Conservation (phyloP, 805 yeast species). For the Starmera caribaea region DNA sequence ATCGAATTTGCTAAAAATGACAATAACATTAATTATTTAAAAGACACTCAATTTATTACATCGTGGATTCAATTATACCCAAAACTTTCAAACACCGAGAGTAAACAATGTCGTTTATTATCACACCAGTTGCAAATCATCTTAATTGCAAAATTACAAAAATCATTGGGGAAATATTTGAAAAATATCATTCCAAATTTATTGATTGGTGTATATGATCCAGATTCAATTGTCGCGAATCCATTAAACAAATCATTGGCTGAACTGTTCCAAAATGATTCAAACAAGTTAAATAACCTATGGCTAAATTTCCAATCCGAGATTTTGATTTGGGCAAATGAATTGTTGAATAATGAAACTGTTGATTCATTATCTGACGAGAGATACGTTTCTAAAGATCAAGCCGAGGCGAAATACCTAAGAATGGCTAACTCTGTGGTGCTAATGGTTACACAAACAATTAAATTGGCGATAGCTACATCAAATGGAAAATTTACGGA, state of each 20-base stretch:
- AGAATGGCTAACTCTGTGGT: conserved; percentile 45
- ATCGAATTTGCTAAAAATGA: conserved; percentile 20
- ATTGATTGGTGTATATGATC: conserved; percentile 63
- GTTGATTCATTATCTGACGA: conserved; percentile 65
- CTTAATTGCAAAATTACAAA: conserved; percentile 41
- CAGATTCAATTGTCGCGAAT: conserved; percentile 50
- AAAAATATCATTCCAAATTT: conserved; percentile 67
- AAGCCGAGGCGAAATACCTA: conserved; percentile 52
- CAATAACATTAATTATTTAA: conserved; percentile 15
- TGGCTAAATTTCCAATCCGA: conserved; percentile 52
- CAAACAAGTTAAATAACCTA: conserved; percentile 42
- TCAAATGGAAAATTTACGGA: conserved; percentile 3
- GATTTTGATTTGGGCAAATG: conserved; percentile 44
- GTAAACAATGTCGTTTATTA: conserved; percentile 49
- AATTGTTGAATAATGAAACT: conserved; percentile 46
- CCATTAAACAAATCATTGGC: conserved; percentile 38
- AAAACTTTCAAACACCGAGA: conserved; percentile 62
- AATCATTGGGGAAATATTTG: conserved; percentile 52
- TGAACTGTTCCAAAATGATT: conserved; percentile 46
- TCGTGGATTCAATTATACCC: conserved; percentile 80
- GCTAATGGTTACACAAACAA: conserved; percentile 30
- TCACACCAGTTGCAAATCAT: conserved; percentile 59
- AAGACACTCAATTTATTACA: conserved; percentile 46
- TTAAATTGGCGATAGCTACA: conserved; percentile 10
- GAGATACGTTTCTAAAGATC: conserved; percentile 56